Conservation (phyloP, 2,329 filamentous ascomycete species). For the Trichophaea hybrida region DNA sequence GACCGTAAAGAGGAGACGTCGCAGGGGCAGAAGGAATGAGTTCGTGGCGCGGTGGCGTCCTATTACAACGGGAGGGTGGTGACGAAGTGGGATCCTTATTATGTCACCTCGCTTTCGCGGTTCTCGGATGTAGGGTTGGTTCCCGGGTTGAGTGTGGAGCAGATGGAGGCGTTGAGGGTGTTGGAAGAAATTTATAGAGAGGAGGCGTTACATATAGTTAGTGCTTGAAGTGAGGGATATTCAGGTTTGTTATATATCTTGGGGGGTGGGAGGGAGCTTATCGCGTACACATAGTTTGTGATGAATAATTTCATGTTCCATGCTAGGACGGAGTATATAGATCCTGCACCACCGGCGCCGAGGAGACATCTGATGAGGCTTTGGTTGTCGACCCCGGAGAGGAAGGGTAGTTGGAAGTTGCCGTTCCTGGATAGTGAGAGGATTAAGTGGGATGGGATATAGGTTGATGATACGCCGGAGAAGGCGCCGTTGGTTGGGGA, state of each 20-base stretch:
- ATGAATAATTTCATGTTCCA: slow-evolving; percentile 70
- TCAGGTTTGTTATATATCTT: slow-evolving; percentile 1
- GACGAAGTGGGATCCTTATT: slow-evolving; percentile 66
- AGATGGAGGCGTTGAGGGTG: slow-evolving; percentile 51
- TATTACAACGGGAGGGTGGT: slow-evolving; percentile 41
- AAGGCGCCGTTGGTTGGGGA: slow-evolving; percentile 65
- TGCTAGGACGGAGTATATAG: slow-evolving; percentile 65
- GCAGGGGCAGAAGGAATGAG: slow-evolving; percentile 59
- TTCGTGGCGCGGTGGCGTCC: slow-evolving; percentile 59
- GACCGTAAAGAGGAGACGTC: slow-evolving; percentile 77
- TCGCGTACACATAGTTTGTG: slow-evolving; percentile 45
- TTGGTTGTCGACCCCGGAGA: slow-evolving; percentile 71
- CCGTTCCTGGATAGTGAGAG: slow-evolving; percentile 68
- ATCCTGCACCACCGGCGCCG: slow-evolving; percentile 52
- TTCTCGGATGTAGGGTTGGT: slow-evolving; percentile 62
- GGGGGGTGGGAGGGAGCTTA: neutral
- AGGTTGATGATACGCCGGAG: slow-evolving; percentile 67
- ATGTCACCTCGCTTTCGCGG: slow-evolving; percentile 57
- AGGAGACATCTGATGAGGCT: slow-evolving; percentile 66
- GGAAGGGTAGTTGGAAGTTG: slow-evolving; percentile 70
- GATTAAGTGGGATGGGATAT: slow-evolving; percentile 78
- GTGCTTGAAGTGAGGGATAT: slow-evolving; percentile 75
- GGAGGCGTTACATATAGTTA: slow-evolving; percentile 74
- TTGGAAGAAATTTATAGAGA: slow-evolving; percentile 63
- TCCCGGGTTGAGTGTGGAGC: slow-evolving; percentile 54